phyloP scores from a whole-genome alignment of 768 basidiomycete species.

The Cyathus striatus region DNA sequence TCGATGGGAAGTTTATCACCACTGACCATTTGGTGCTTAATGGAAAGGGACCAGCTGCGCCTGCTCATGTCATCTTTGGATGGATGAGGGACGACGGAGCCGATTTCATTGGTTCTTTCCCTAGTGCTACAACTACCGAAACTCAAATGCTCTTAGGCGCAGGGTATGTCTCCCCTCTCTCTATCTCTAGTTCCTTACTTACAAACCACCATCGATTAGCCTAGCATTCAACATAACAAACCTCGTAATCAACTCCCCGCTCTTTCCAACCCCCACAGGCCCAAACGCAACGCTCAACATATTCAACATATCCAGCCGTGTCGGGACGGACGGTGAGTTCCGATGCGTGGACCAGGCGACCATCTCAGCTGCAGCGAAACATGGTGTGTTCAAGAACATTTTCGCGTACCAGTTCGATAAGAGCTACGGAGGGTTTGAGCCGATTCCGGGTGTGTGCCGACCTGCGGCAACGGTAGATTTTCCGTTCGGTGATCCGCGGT shows the following conservation, averaged over 20 bases:
- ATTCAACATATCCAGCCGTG: constrained; percentile 41
- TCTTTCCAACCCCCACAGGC: constrained; percentile 35
- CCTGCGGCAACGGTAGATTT: constrained; percentile 34
- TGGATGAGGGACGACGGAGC: constrained; percentile 50
- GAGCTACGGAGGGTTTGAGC: constrained; percentile 38
- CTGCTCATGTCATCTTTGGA: constrained; percentile 43
- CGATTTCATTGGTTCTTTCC: constrained; percentile 33
- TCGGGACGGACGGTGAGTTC: constrained; percentile 42
- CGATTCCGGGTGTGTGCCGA: constrained; percentile 36
- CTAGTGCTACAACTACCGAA: constrained; percentile 8
- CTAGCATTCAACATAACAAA: constrained; percentile 5
- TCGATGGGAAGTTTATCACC: constrained; percentile 42
- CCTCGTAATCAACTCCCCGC: constrained; percentile 11
- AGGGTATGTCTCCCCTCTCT: constrained; percentile 11
- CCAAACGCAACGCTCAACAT: constrained; percentile 31
- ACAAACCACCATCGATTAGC: neutral
- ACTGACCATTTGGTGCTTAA: constrained; percentile 31
- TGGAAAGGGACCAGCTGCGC: constrained; percentile 31
- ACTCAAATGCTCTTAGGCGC: constrained; percentile 9
- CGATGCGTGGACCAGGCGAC: constrained; percentile 44
- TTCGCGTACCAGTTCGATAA: constrained; percentile 45
- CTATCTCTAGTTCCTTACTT: constrained; percentile 9
- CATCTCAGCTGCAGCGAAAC: constrained; percentile 34
- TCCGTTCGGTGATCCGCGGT: constrained; percentile 39
- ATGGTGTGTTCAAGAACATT: constrained; percentile 34